These are phyloP conservation scores for Cladophialophora psammophila DNA, from an alignment of 2,329 filamentous ascomycete species.

Conservation along the genomic window DNA sequence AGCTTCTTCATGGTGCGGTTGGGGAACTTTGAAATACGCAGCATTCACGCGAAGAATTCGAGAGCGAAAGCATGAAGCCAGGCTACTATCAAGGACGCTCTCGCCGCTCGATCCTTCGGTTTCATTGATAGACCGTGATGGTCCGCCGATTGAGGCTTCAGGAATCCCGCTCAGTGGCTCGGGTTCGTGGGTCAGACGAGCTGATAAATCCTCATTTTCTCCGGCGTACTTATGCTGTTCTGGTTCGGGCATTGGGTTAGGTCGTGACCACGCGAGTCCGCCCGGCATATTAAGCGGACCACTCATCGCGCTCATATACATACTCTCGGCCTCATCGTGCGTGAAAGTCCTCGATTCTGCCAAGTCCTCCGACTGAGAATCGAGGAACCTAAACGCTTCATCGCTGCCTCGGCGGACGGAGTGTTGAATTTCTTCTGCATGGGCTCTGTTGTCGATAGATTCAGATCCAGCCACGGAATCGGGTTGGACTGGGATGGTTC, in stretches of 20 bases:
- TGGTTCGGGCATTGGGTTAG: not conserved
- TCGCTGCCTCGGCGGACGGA: not conserved
- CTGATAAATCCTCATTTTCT: constrained; percentile 4
- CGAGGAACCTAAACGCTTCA: not conserved
- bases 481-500: constrained; percentile 5
- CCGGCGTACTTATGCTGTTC: constrained; percentile 6
- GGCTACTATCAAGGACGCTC: constrained; percentile 28
- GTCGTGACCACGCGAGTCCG: constrained; percentile 30
- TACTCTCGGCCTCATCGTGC: constrained; percentile 59
- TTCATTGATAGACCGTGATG: constrained; percentile 11
- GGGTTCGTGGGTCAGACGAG: not conserved
- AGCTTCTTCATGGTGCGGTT: constrained; percentile 17
- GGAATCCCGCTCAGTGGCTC: not conserved
- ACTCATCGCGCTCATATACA: constrained; percentile 65
- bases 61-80: constrained; percentile 33
- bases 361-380: constrained; percentile 45
- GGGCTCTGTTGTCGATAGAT: constrained; percentile 28
- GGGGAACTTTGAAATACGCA: constrained; percentile 23
- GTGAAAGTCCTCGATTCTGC: constrained; percentile 56
- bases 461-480: constrained; percentile 18
- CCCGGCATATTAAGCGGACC: constrained; percentile 34
- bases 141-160: not conserved
- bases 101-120: constrained; percentile 25
- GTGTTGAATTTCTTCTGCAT: constrained; percentile 14
- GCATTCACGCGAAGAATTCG: constrained; percentile 29